phyloP scores from a whole-genome alignment of 768 basidiomycete species.

The Termitomyces sp. region DNA sequence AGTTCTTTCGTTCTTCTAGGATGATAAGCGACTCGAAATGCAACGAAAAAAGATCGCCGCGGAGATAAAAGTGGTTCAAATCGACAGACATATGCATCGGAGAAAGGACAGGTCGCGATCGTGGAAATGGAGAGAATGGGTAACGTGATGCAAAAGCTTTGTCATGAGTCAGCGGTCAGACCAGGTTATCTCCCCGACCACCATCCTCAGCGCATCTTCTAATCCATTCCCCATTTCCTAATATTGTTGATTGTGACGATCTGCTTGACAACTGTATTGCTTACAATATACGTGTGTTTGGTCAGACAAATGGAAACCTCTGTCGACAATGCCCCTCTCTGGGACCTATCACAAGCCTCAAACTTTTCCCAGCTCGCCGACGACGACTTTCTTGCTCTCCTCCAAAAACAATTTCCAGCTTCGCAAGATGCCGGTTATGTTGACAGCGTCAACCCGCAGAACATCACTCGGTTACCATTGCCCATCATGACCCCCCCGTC shows the following conservation, averaged over 20 bases:
- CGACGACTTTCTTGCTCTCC: conserved; percentile 70
- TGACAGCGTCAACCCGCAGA: conserved; percentile 55
- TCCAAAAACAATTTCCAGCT: conserved; percentile 62
- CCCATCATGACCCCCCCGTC: conserved; percentile 56
- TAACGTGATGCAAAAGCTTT: conserved; percentile 10
- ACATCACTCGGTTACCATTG: conserved; percentile 42
- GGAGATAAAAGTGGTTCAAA: conserved; percentile 4
- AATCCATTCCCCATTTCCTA: neutral
- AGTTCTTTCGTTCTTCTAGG: neutral
- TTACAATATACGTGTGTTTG: neutral
- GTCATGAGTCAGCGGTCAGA: conserved; percentile 16
- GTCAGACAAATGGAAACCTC: conserved; percentile 42
- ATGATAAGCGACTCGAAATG: neutral
- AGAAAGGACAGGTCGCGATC: neutral
- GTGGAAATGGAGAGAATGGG: conserved; percentile 9
- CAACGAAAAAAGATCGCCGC: conserved; percentile 1
- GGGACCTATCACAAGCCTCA: conserved; percentile 59
- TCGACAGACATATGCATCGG: neutral
- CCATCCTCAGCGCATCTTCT: conserved; percentile 2
- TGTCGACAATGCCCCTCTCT: conserved; percentile 44
- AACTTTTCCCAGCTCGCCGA: conserved; percentile 63
- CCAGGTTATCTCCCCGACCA: conserved; percentile 14
- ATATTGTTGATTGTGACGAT: conserved; percentile 4
- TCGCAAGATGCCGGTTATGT: conserved; percentile 18
- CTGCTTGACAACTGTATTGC: neutral